Conservation (phyloP, 805 yeast genomes). For the Diddensiella transvaalensis region DNA sequence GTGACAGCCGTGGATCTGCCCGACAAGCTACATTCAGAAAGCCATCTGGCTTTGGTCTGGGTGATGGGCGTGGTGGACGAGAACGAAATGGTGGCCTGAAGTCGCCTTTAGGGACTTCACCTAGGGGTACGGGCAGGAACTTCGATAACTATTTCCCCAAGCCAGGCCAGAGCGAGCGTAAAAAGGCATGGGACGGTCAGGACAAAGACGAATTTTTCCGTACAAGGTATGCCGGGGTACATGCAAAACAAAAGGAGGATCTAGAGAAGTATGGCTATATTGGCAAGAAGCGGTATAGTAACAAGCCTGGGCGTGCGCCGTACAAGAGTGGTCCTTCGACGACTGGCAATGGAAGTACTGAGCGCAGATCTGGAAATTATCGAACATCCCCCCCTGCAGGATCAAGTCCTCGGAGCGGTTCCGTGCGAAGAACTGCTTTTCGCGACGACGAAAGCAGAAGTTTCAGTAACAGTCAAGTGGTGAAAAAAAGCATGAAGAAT, state of each 20-base stretch:
- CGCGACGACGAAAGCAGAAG: too few relatives aligned
- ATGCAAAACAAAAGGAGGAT: slow-evolving; percentile 46
- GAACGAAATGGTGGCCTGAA: not conserved
- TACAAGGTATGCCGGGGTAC: slow-evolving; percentile 62
- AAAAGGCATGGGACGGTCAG: slow-evolving; percentile 70
- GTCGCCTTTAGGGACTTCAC: slow-evolving; percentile 4
- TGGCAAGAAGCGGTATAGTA: too few relatives aligned
- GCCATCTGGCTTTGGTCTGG: too few relatives aligned
- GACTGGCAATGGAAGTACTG: too few relatives aligned
- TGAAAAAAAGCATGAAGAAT: not conserved
- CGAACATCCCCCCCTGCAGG: not conserved
- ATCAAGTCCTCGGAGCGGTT: not conserved
- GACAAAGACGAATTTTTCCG: slow-evolving; percentile 61
- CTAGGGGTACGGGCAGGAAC: slow-evolving; percentile 11
- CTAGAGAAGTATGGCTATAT: too few relatives aligned
- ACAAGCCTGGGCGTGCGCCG: too few relatives aligned
- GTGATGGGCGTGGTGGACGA: not conserved
- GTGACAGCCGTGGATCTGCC: too few relatives aligned
- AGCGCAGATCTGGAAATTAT: not conserved
- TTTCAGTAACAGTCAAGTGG: not conserved
- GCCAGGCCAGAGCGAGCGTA: slow-evolving; percentile 20
- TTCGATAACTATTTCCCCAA: slow-evolving; percentile 47
- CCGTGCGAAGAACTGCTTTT: too few relatives aligned
- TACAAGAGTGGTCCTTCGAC: too few relatives aligned
- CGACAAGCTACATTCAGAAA: too few relatives aligned